Evolutionary conservation across 805 yeast genomes (phyloP).

Genomic region (Candida orba): DNA sequence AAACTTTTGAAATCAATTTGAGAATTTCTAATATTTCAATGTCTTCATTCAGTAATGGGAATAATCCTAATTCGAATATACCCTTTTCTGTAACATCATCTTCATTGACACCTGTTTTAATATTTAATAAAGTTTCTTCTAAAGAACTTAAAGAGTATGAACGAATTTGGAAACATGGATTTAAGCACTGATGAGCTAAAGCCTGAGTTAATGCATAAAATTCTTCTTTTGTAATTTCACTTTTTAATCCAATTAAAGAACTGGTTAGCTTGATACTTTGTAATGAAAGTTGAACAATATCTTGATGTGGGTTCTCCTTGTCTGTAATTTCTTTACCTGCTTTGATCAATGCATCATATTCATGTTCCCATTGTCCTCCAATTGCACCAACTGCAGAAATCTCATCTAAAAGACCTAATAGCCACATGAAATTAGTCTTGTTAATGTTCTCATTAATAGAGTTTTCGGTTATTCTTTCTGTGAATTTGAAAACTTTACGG

Average conservation of each 20-base stretch:
- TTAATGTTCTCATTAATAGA: constrained; percentile 23
- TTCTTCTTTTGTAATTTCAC: constrained; percentile 26
- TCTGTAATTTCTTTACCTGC: constrained; percentile 37
- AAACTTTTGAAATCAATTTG: constrained; percentile 59
- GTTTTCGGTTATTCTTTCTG: constrained; percentile 31
- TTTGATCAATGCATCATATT: constrained; percentile 37
- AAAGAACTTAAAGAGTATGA: constrained; percentile 55
- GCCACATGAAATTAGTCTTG: constrained; percentile 49
- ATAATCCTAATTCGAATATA: constrained; percentile 64
- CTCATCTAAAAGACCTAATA: constrained; percentile 70
- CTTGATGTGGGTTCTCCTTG: constrained; percentile 42
- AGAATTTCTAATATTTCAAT: constrained; percentile 66
- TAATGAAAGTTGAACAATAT: constrained; percentile 50
- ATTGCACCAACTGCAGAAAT: constrained; percentile 75
- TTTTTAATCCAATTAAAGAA: constrained; percentile 35
- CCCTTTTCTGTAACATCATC: constrained; percentile 39
- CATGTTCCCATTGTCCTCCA: constrained; percentile 72
- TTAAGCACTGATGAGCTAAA: constrained; percentile 80
- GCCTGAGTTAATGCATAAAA: constrained; percentile 65
- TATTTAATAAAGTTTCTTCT: constrained; percentile 37
- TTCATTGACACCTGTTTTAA: constrained; percentile 16
- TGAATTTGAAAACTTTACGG: constrained; percentile 37
- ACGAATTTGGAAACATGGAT: constrained; percentile 77
- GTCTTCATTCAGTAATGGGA: constrained; percentile 64
- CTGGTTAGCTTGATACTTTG: constrained; percentile 57